Evolutionary conservation across 306 rosid species (phyloP).

Genomic region (Chamaecrista fasciculata): DNA sequence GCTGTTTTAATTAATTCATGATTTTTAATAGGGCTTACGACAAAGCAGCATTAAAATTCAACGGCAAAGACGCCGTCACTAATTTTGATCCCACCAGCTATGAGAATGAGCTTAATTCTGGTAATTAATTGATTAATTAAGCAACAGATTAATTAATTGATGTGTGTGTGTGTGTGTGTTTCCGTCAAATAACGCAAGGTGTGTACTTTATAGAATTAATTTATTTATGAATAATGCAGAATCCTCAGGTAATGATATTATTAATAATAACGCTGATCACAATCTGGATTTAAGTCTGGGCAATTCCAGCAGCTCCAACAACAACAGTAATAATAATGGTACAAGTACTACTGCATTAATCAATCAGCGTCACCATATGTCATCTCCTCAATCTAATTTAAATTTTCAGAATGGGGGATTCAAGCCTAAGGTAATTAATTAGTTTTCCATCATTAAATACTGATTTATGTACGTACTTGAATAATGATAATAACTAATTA

Average conservation of each 20-base stretch:
- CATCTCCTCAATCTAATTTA: too few species aligned
- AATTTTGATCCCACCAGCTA: slow-evolving; percentile 96
- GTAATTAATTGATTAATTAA: slow-evolving; percentile 28
- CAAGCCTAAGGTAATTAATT: slow-evolving; percentile 46
- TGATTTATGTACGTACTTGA: background rate
- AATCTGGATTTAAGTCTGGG: slow-evolving; percentile 75
- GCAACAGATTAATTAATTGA: too few species aligned
- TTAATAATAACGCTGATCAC: slow-evolving; percentile 51
- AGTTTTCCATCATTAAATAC: background rate
- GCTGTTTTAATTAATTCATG: too few species aligned
- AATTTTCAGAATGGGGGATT: slow-evolving; percentile 21
- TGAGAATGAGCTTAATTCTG: slow-evolving; percentile 75
- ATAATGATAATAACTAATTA: too few species aligned
- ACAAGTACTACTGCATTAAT: too few species aligned
- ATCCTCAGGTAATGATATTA: too few species aligned
- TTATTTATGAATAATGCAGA: slow-evolving; percentile 25
- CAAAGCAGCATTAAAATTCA: slow-evolving; percentile 95
- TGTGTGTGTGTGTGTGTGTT: too few species aligned
- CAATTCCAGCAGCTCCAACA: slow-evolving; percentile 38
- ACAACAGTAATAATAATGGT: too few species aligned
- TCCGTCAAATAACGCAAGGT: too few species aligned
- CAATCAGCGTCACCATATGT: too few species aligned
- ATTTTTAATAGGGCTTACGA: slow-evolving; percentile 76
- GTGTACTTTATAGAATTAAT: background rate
- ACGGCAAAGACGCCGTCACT: slow-evolving; percentile 98